These are phyloP conservation scores for Candida ascalaphidarum DNA, from an alignment of 805 yeast genomes.

Conservation along the genomic window DNA sequence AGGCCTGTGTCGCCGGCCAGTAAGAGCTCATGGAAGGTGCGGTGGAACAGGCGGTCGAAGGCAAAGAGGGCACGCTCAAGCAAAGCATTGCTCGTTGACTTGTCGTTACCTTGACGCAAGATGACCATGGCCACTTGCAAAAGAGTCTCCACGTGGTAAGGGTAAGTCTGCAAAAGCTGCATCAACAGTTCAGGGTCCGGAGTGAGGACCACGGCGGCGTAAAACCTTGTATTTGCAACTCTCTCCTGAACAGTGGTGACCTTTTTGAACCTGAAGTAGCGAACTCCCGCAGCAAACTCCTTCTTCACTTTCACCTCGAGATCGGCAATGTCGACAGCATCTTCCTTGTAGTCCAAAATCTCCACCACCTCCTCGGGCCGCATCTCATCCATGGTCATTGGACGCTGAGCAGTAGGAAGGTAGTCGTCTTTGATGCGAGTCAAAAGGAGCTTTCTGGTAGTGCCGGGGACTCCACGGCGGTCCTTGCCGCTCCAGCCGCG, in stretches of 20 bases:
- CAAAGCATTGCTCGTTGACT: conserved; percentile 61
- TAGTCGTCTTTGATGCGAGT: conserved; percentile 75
- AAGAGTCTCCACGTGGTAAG: conserved; percentile 74
- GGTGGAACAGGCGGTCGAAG: conserved; percentile 66
- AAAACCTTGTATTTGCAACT: conserved; percentile 43
- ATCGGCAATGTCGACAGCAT: conserved; percentile 15
- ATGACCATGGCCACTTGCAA: conserved; percentile 70
- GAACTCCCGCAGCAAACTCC: conserved; percentile 35
- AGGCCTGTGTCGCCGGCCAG: conserved; percentile 44
- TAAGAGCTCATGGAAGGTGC: conserved; percentile 39
- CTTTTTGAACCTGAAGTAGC: conserved; percentile 50
- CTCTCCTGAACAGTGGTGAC: conserved; percentile 18
- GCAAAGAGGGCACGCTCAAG: conserved; percentile 72
- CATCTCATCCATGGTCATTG: conserved; percentile 52
- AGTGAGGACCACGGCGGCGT: conserved; percentile 56
- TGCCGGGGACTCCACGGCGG: conserved; percentile 65
- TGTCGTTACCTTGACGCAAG: conserved; percentile 66
- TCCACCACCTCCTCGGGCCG: conserved; percentile 27
- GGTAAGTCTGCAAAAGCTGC: conserved; percentile 46
- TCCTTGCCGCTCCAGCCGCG: conserved; percentile 85
- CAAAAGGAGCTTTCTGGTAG: conserved; percentile 54
- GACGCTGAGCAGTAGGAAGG: conserved; percentile 61
- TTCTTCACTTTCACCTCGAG: conserved; percentile 21
- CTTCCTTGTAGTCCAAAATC: conserved; percentile 26
- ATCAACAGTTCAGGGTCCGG: conserved; percentile 75